Conservation (phyloP, 2,329 filamentous ascomycete genomes). For the Hypoxylon sp. region DNA sequence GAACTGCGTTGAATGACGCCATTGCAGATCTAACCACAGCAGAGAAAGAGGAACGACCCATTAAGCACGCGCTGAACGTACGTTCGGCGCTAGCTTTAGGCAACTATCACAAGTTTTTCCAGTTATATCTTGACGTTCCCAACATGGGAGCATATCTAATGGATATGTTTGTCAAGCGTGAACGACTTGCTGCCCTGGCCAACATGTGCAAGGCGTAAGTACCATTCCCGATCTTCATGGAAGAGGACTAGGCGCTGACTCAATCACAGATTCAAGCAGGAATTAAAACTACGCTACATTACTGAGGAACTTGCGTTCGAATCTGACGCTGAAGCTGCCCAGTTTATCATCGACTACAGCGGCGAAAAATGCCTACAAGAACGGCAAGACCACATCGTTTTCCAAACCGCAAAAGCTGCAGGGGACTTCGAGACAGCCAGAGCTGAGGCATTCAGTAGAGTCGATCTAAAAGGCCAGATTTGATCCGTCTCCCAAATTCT, state of each 20-base stretch:
- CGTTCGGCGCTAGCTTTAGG: constrained; percentile 92
- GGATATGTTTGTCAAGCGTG: constrained; percentile 98
- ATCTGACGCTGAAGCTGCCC: constrained; percentile 88
- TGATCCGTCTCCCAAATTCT: constrained; percentile 61
- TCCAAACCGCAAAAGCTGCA: constrained; percentile 81
- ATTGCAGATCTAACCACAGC: constrained; percentile 98
- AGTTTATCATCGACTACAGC: constrained; percentile 88
- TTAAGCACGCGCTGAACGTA: constrained; percentile 92
- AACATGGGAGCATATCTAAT: constrained; percentile 99
- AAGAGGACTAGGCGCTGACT: constrained; percentile 61
- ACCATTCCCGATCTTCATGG: background rate
- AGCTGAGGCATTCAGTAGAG: constrained; percentile 81
- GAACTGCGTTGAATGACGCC: constrained; percentile 97
- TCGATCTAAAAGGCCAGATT: constrained; percentile 99
- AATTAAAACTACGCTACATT: constrained; percentile 89
- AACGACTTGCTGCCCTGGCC: constrained; percentile 90
- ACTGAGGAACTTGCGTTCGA: constrained; percentile 97
- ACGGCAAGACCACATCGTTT: constrained; percentile 78
- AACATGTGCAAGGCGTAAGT: constrained; percentile 96
- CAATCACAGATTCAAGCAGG: constrained; percentile 84
- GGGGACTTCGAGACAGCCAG: constrained; percentile 81
- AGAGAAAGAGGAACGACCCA: constrained; percentile 88
- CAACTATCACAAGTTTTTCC: constrained; percentile 98
- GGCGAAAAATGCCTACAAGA: constrained; percentile 84
- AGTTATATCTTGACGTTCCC: constrained; percentile 91